A percentile compares a stretch with the other conserved stretches of the same genome.
Evolutionary conservation across 345 rosid species (phyloP).

Genomic region (Populus alba): DNA sequence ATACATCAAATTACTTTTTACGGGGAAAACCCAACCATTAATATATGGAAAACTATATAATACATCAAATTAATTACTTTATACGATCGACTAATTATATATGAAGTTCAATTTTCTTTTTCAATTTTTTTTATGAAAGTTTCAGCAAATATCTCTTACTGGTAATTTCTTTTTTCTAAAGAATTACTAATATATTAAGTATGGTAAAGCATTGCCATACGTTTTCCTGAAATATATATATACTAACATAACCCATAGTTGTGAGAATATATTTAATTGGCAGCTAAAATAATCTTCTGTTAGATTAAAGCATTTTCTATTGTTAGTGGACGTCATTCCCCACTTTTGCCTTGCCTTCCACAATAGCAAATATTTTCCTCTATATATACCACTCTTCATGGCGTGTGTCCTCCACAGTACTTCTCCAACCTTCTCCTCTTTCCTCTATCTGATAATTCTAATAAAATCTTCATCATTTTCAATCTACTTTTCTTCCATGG

Average conservation of each 20-base stretch:
- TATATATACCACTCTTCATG: constrained; percentile 47
- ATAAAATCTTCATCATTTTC: neutral
- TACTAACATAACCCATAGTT: neutral
- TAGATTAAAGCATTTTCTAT: constrained; percentile 9
- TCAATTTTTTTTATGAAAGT: neutral
- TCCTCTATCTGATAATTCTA: neutral
- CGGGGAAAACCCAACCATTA: neutral
- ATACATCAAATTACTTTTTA: neutral
- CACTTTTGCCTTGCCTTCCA: constrained; percentile 37
- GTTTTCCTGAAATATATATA: neutral
- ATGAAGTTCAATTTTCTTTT: neutral
- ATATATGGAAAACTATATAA: too few species aligned
- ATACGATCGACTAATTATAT: too few species aligned
- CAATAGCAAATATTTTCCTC: constrained; percentile 18
- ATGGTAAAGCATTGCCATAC: neutral
- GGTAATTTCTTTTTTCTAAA: neutral
- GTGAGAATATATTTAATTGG: neutral
- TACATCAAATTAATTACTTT: too few species aligned
- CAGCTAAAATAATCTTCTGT: neutral
- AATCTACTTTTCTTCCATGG: constrained; percentile 22
- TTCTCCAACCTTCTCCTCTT: constrained; percentile 16
- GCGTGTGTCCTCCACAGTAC: constrained; percentile 80
- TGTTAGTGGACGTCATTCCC: constrained; percentile 40
- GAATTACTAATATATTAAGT: neutral
- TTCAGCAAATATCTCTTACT: neutral